A percentile compares a stretch with the other conserved stretches of the same genome.
Conservation (phyloP, 2,329 filamentous ascomycete species). For the Delphinella strobiligena region DNA sequence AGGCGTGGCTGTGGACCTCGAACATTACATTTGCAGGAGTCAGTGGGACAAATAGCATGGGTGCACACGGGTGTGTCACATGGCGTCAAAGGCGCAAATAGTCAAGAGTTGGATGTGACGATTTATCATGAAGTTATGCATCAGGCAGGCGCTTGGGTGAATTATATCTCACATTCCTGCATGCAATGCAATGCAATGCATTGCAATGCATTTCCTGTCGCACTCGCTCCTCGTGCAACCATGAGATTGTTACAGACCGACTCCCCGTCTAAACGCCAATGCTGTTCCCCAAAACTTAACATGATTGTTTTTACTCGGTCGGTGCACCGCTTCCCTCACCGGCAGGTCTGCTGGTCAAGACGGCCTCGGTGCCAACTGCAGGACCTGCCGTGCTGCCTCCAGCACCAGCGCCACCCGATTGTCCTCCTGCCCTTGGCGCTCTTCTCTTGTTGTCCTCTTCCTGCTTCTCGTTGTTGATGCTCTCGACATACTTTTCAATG, state of each 20-base stretch:
- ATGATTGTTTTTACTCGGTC: conserved; percentile 9
- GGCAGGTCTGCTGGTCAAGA: conserved; percentile 22
- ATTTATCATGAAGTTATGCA: too few relatives aligned
- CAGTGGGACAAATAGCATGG: too few relatives aligned
- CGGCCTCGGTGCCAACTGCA: conserved; percentile 20
- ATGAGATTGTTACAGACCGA: conserved; percentile 1
- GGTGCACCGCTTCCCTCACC: conserved; percentile 17
- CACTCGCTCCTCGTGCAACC: conserved; percentile 6
- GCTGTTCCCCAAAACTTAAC: conserved; percentile 7
- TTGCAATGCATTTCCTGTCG: background rate
- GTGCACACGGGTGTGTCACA: too few relatives aligned
- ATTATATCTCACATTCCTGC: too few relatives aligned
- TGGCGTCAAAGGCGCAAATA: too few relatives aligned
- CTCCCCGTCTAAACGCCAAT: conserved; percentile 12
- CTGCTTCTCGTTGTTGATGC: conserved; percentile 98
- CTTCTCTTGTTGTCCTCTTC: conserved; percentile 98
- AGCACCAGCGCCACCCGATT: conserved; percentile 13
- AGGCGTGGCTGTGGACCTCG: too few relatives aligned
- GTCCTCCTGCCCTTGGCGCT: conserved; percentile 39
- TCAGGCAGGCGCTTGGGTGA: too few relatives aligned
- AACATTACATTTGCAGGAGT: too few relatives aligned
- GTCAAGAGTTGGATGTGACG: too few relatives aligned
- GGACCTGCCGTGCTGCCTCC: conserved; percentile 8
- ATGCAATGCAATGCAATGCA: too few relatives aligned
- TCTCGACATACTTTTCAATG: conserved; percentile 96